Percentiles rank a stretch among this genome's conserved stretches.
Evolutionary conservation across 257 asterid genomes (phyloP).

Genomic region (Ilex asprella): DNA sequence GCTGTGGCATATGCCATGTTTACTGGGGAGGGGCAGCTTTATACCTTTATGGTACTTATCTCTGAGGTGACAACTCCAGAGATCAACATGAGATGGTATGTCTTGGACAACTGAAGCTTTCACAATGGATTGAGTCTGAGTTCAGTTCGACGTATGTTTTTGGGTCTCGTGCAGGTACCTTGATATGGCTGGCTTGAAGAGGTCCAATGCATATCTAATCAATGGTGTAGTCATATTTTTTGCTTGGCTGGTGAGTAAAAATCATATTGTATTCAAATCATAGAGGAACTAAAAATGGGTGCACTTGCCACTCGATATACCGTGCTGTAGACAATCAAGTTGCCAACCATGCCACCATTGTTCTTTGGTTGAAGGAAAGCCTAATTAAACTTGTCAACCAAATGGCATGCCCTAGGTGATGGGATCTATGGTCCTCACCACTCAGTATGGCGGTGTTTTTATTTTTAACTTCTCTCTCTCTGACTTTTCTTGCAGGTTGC

Average conservation of each 20-base stretch:
- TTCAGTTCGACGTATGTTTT: neutral
- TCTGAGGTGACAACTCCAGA: slow-evolving; percentile 93
- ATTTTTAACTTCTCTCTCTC: too few species aligned
- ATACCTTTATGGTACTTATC: slow-evolving; percentile 95
- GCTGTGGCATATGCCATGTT: slow-evolving; percentile 89
- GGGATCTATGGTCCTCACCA: neutral
- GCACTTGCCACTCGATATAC: neutral
- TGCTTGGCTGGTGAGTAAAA: slow-evolving; percentile 76
- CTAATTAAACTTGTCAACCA: neutral
- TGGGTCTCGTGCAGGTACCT: slow-evolving; percentile 60
- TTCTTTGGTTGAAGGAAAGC: neutral
- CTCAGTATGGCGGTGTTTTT: neutral
- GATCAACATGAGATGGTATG: slow-evolving; percentile 91
- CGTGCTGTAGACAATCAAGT: neutral
- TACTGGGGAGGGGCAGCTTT: slow-evolving; percentile 93
- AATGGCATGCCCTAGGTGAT: neutral
- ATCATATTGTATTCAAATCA: neutral
- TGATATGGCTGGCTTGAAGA: slow-evolving; percentile 84
- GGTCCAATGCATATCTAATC: slow-evolving; percentile 59
- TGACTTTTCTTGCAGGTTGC: slow-evolving; percentile 61
- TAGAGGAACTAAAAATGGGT: neutral
- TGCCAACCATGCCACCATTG: neutral
- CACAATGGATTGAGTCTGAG: neutral
- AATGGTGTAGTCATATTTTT: slow-evolving; percentile 77
- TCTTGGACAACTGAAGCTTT: slow-evolving; percentile 4